Base-by-base conservation (phyloP, 768 basidiomycete species). In the Erythrobasidium yunnanense region DNA sequence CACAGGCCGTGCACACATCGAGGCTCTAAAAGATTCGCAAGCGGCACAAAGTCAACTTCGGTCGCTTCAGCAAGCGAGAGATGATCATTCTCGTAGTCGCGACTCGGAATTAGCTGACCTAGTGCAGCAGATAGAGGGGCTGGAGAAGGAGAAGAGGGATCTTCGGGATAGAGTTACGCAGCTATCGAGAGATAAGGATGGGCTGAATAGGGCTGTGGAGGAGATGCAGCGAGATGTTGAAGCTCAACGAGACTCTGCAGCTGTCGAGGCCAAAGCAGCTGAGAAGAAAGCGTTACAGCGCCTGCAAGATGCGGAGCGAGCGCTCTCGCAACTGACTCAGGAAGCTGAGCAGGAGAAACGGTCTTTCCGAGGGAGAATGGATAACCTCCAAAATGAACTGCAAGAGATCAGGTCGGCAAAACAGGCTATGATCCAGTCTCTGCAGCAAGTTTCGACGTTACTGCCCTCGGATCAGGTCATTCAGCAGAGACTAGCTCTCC, bases 101-200 rank as follows among this genome's bases (percentile, higher is more conserved):
- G 56, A 5, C 2, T 35, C 34, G n/a, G 38, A 58, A 46, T 33
- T 58, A 32, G 25, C 20, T 6, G 7, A 49, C 18, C 27, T 20
- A 2, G 47, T 22, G 45, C 25, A 17, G n/a, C 56, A 58, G 45
- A 7, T 51, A 2, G 60, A 63, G 2, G 4, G 23, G 25, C 49
- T 63, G 17, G 29, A 49, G n/a, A 46, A 63, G 49, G 60, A 63
- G 47, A 63, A 63, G 22, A 29, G 32, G 46, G 25, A 29, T 63
- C 47, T 63, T 17, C 29, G 32, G 46, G 52, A 51, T 29, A 30
- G 27, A 18, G 42, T 63, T 2, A 18, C 60, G 8, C 60, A 11
- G 38, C 38, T 42, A 11, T 11, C 11, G 11, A 11, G 38, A n/a
- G 38, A 42, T n/a, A 42, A 42, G 38, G 38, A 11, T 11, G 38